Evolutionary conservation across 108 stramenopile species (phyloP), one percentile per base, ranked within the genome.

Genomic region (Stephanodiscus triporus): DNA sequence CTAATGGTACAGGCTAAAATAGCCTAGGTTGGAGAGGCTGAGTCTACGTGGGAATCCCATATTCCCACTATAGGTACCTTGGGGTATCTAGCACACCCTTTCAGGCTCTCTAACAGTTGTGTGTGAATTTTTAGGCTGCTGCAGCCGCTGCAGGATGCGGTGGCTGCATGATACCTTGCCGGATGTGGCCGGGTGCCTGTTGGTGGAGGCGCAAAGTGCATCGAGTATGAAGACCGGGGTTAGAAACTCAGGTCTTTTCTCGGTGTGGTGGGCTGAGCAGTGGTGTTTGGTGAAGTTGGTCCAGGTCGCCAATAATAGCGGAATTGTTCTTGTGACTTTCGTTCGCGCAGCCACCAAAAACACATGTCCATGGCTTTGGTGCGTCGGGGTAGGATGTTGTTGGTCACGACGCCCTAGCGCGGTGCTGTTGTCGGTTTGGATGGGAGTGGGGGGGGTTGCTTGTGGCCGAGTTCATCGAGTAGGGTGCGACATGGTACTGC

Each of bases 261-360:
- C 22, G 4, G 4, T 4, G 38, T 61, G 59, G 10, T 36, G 38
- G 19, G 38, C 59, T 38, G 59, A 3, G 49, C 49, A 50, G 30
- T 66, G 64, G 10, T 66, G 64, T 9, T 66, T 66, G 3, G 64
- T 50, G 30, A 16, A 66, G 24, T n/a, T n/a, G n/a, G n/a, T n/a
- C n/a, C n/a, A n/a, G n/a, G n/a, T n/a, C n/a, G n/a, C n/a, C n/a
- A n/a, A n/a, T n/a, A n/a, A n/a, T n/a, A n/a, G n/a, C n/a, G n/a
- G n/a, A n/a, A n/a, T n/a, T n/a, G n/a, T n/a, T 66, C 19, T 9
- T 51, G 64, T 54, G 5, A 3, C 4, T 17, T 8, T 13, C 29
- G 16, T 4, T 56, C 51, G 8, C 48, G 51, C 9, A 50, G 49
- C 49, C 49, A 50, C 17, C 20, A 20, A 9, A 5, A 27, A n/a